Evolutionary conservation across 108 stramenopile genomes (phyloP), one percentile per base, ranked within the genome.

Genomic region (Stephanodiscus triporus): DNA sequence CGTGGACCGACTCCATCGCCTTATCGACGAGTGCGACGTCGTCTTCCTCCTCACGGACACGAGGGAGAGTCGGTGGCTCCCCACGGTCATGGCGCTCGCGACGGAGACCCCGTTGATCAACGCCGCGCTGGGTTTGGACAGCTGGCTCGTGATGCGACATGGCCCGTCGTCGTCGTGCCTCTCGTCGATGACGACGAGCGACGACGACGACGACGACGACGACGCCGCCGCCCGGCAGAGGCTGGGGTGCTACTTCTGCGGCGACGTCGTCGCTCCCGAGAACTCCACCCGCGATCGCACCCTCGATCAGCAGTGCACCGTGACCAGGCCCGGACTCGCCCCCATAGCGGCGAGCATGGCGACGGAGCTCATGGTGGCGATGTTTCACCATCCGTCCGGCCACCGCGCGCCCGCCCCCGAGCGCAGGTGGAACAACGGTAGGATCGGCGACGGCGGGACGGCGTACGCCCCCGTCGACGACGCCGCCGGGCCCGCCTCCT

Each of bases 241-340:
- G 24, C 77, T 99, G 9, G 99, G 99, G 11, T 99, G 98, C 68
- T 99, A 99, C 72, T 99, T 99, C 84, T 99, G 99, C 90, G 95
- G 86, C 61, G 98, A 99, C 84, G 88, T 99, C 14, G 98, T 97
- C 2, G 97, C 98, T 27, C 97, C 99, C 6, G 95, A 90, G 56
- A 97, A 99, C 78, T 96, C 96, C 36, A 93, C 86, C 45, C 88
- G 88, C 22, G 96, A 98, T 79, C 89, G 98, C 9, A 99, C 99
- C 9, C 68, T 99, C 48, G 99, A 99, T 75, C 97, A 99, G 77
- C 98, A 99, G 81, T 99, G 99, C 77, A 99, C 99, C 7, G 96
- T 97, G 16, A 99, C 99, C 50, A 83, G 99, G 40, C 99, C 99
- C 13, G 99, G 99, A 8, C 84, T 99, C 40, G 97, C 98, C 3